phyloP scores from a whole-genome alignment of 2,329 filamentous ascomycete genomes.

The Cercospora citrullina region DNA sequence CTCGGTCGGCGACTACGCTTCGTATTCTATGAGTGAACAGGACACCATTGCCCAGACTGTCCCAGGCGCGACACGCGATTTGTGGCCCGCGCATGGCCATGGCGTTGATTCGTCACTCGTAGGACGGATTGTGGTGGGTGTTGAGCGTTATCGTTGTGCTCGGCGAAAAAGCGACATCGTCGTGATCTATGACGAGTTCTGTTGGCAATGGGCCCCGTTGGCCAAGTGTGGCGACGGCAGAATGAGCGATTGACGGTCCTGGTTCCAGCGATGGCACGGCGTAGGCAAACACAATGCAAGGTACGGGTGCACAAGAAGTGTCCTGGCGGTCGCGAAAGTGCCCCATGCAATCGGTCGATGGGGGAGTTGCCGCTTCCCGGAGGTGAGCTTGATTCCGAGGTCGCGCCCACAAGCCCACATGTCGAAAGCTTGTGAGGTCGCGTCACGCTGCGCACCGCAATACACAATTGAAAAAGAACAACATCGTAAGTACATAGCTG shows the following conservation, averaged over 20 bases:
- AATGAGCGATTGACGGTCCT: background rate
- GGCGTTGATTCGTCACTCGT: background rate
- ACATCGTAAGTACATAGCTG: background rate
- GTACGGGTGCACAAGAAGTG: background rate
- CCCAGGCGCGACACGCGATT: slow-evolving; percentile 35
- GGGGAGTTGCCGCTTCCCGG: background rate
- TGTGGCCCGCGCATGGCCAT: slow-evolving; percentile 29
- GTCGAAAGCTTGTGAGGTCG: slow-evolving; percentile 3
- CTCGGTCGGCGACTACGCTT: slow-evolving; percentile 4
- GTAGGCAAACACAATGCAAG: background rate
- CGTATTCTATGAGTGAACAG: slow-evolving; percentile 39
- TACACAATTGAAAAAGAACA: background rate
- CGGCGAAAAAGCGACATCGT: slow-evolving; percentile 10
- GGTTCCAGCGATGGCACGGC: background rate
- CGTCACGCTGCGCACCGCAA: background rate
- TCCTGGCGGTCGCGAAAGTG: background rate
- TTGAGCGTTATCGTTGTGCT: slow-evolving; percentile 7
- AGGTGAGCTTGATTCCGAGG: slow-evolving; percentile 4
- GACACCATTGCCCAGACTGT: slow-evolving; percentile 39
- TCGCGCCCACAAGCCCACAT: slow-evolving; percentile 1
- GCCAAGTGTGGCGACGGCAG: background rate
- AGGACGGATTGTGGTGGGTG: background rate
- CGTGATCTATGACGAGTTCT: slow-evolving; percentile 21
- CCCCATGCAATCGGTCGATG: background rate
- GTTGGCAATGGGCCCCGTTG: slow-evolving; percentile 1